Conservation (phyloP, 495 filamentous ascomycete genomes). For the Hyaloscypha variabilis region DNA sequence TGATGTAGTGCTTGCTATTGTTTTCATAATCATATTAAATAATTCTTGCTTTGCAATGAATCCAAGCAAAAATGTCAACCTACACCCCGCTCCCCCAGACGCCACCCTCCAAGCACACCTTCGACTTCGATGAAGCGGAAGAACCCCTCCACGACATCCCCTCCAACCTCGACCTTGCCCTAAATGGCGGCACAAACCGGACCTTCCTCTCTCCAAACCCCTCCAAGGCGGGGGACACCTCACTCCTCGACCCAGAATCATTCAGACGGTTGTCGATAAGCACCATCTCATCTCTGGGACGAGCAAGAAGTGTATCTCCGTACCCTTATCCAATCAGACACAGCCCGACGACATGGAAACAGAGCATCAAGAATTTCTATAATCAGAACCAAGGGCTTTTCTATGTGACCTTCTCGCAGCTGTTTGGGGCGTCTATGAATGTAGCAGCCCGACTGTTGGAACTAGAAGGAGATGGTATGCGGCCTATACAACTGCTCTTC, state of each 20-base stretch:
- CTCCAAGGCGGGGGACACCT: constrained; percentile 3
- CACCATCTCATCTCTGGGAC: constrained; percentile 31
- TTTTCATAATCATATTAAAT: background rate
- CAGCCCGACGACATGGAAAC: constrained; percentile 32
- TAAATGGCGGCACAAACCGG: constrained; percentile 23
- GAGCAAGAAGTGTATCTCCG: constrained; percentile 24
- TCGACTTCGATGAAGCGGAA: constrained; percentile 19
- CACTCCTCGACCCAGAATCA: constrained; percentile 30
- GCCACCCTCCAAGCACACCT: constrained; percentile 3
- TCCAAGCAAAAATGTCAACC: constrained; percentile 23
- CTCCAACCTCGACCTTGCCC: constrained; percentile 28
- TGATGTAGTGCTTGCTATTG: background rate
- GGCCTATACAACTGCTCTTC: constrained; percentile 91
- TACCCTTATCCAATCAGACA: no score
- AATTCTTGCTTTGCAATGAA: constrained; percentile 20
- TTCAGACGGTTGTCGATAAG: constrained; percentile 38
- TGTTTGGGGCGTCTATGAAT: constrained; percentile 91
- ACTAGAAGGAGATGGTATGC: constrained; percentile 70
- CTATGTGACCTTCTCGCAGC: constrained; percentile 73
- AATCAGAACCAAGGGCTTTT: constrained; percentile 68
- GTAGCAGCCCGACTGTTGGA: constrained; percentile 79
- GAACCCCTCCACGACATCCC: constrained; percentile 25
- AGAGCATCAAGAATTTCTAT: constrained; percentile 42
- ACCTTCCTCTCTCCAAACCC: constrained; percentile 14
- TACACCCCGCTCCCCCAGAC: constrained; percentile 20